Evolutionary conservation across 1,139 yeast genomes (phyloP), one percentile per base, ranked within the genome.

Genomic region (Saccharomyces hybrid): DNA sequence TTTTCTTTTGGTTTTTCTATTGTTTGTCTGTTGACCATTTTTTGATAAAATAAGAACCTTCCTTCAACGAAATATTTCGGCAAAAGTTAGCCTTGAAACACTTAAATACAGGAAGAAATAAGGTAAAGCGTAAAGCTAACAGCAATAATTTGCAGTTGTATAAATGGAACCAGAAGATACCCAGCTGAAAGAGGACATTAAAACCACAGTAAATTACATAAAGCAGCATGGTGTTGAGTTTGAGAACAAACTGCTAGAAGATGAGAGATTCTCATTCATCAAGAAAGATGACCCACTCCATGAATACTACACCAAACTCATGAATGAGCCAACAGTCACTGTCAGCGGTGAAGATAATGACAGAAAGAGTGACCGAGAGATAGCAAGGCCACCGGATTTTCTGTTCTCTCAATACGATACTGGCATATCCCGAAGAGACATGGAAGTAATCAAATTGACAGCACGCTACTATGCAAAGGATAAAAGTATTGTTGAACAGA

Each of bases 131-230:
- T 27, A 23, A 25, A n/a, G 44, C 49, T 46, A 48, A 52, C 26
- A 47, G 31, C 16, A 41, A 52, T 14, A 47, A 47, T 28, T 31
- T 25, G 8, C 20, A 48, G 13, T 28, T 30, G 7, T 14, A 11
- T 4, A 52, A 9, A 30, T 34, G 47, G 52, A 30, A 6, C 55
- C 58, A 5, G 54, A 53, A 30, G 58, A 57, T 14, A 49, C 55
- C 2, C 49, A 54, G 3, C 68, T 82, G 5, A 73, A 79, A 61
- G 76, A 75, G 28, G 77, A 82, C 7, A 84, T 90, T 14, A 84
- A 81, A 54, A 87, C 86, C 65, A 88, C 96, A 0, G 88, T 86
- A 1, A 80, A 75, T 2, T 88, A 85, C 64, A 88, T 90, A 9
- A 64, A 73, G 32, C 77, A 87, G 59, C 86, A 88, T 65, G 97